Evolutionary conservation across 2,329 filamentous ascomycete species (phyloP), one percentile per base, ranked within the genome.

Genomic region (Remersonia thermophila): DNA sequence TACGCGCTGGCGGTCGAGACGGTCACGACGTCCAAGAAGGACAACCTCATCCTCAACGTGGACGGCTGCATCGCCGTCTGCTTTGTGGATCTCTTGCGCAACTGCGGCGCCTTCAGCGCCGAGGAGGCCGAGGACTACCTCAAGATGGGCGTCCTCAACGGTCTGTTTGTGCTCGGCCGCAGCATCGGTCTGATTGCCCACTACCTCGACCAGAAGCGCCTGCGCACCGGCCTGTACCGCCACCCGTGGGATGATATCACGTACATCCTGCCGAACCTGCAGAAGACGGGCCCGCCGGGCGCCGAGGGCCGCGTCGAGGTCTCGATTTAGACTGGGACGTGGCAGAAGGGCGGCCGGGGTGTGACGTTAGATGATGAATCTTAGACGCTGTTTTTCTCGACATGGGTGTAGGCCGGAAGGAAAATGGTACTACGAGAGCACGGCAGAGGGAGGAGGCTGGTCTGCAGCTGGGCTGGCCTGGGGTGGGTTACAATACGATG

Each of bases 81-180:
- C 80, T 98, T 98, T 59, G 87, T 98, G 48, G 91, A 98, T 57
- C 72, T 98, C 46, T 72, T 98, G 66, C 84, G 91, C 65, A 94
- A 94, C 77, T 94, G 87, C 61, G 91, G 91, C 61, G 89, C 91
- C 38, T 98, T 98, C 76, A 89, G 81, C 49, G 61, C 77, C 33
- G 91, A 98, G 65, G 91, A 98, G 71, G 87, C 87, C 35, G 91
- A 98, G 67, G 91, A 98, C 64, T 98, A 98, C 75, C 79, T 98
- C 59, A 77, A 79, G 65, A 98, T 96, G 87, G 91, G 91, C 75
- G 91, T 98, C 33, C 79, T 98, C 54, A 98, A 98, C 75, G 91
- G 91, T 71, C 83, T 98, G 43, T 98, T 98, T 73, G 91, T 98
- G 32, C 78, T 98, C 43, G 91, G 91, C 57, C 83, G 91, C 58